Percentiles rank a stretch among this genome's conserved stretches.
These are phyloP conservation scores for Oryza brachyantha DNA, from an alignment of 176 grass and related monocot species.

Conservation along the genomic window DNA sequence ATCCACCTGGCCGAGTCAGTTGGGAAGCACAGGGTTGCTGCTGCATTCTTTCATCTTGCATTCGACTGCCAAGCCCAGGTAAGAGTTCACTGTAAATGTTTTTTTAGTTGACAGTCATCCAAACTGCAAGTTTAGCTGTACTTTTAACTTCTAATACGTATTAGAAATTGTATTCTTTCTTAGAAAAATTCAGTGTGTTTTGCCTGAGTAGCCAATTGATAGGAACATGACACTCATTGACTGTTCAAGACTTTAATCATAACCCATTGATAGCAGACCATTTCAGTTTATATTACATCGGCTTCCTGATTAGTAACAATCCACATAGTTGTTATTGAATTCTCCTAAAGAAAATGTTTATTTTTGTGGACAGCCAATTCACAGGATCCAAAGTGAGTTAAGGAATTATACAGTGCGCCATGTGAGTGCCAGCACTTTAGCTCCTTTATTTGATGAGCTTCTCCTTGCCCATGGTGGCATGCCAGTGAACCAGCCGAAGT, in stretches of 20 bases:
- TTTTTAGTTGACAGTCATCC: background rate
- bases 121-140: background rate
- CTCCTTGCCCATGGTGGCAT: constrained; percentile 50
- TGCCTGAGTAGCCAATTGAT: background rate
- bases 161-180: background rate
- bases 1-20: constrained; percentile 69
- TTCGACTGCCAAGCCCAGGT: constrained; percentile 81
- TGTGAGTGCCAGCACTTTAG: constrained; percentile 19
- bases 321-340: background rate
- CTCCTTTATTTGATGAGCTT: constrained; percentile 57
- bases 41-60: constrained; percentile 67
- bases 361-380: constrained; percentile 55
- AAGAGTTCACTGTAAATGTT: background rate
- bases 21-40: constrained; percentile 67
- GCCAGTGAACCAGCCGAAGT: constrained; percentile 37
- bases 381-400: constrained; percentile 61
- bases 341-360: constrained; percentile 1
- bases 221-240: background rate
- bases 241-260: background rate
- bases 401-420: constrained; percentile 64
- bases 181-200: background rate
- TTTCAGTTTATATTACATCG: background rate
- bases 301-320: background rate
- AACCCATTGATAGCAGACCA: background rate
- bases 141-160: background rate